Conservation (phyloP, 2,329 filamentous ascomycete species). For the Metarhizium guizhouense region DNA sequence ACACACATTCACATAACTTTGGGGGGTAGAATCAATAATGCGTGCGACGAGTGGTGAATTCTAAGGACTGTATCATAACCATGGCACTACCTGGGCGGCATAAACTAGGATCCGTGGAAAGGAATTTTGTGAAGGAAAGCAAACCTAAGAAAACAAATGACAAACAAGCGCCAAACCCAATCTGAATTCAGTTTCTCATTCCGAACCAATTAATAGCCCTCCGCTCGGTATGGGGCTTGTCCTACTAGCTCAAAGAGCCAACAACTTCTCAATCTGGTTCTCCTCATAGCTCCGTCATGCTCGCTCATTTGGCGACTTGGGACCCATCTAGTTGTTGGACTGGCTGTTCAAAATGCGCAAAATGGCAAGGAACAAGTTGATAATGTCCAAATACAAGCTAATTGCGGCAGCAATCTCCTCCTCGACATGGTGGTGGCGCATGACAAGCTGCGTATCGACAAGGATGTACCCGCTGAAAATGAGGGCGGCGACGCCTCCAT, state of each 20-base stretch:
- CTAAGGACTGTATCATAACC: too few species aligned
- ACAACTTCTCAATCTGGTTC: background rate
- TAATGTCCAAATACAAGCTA: constrained; percentile 88
- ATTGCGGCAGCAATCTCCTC: constrained; percentile 96
- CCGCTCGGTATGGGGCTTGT: background rate
- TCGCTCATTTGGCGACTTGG: background rate
- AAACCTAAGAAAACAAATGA: background rate
- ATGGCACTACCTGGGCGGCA: too few species aligned
- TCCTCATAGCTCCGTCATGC: background rate
- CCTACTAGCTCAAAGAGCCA: too few species aligned
- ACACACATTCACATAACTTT: too few species aligned
- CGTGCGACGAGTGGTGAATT: too few species aligned
- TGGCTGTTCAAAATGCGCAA: constrained; percentile 94
- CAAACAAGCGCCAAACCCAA: background rate
- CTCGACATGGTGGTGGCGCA: constrained; percentile 94
- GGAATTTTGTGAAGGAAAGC: background rate
- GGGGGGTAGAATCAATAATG: too few species aligned
- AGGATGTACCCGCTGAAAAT: constrained; percentile 94
- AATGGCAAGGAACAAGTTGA: constrained; percentile 96
- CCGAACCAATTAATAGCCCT: background rate
- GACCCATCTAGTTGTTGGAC: constrained; percentile 65
- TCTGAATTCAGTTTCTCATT: background rate
- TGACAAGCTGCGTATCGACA: constrained; percentile 90
- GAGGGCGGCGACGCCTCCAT: constrained; percentile 71
- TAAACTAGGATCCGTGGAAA: background rate